A percentile compares a stretch with the other conserved stretches of the same genome.
Conservation (phyloP, 1,139 yeast species). For the Taiozyma onychis region DNA sequence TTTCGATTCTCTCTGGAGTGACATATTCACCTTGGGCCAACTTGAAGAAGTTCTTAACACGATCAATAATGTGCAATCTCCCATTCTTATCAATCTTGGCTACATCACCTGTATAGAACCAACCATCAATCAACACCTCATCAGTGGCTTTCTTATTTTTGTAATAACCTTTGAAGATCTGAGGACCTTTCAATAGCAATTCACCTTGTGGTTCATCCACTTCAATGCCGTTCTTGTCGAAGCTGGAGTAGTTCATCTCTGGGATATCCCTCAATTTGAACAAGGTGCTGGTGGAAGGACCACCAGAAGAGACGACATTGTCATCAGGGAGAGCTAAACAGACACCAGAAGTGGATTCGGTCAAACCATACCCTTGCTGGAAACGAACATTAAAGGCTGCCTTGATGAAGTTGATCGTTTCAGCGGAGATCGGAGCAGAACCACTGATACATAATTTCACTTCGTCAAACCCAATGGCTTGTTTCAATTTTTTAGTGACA, state of each 20-base stretch:
- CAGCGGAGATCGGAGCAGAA: constrained; percentile 68
- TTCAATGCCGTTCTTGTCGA: constrained; percentile 37
- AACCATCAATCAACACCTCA: constrained; percentile 59
- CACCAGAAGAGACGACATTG: constrained; percentile 53
- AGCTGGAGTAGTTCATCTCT: constrained; percentile 55
- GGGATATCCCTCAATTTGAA: constrained; percentile 61
- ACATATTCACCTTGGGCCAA: constrained; percentile 79
- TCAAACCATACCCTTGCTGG: constrained; percentile 72
- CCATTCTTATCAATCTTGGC: constrained; percentile 52
- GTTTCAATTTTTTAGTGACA: constrained; percentile 43
- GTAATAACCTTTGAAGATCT: constrained; percentile 54
- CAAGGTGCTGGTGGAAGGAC: constrained; percentile 48
- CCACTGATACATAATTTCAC: constrained; percentile 46
- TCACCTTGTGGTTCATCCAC: constrained; percentile 46
- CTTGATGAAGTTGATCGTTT: constrained; percentile 54
- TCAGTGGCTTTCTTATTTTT: constrained; percentile 50
- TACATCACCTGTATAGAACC: constrained; percentile 77
- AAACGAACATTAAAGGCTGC: constrained; percentile 56
- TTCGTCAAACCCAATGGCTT: constrained; percentile 52
- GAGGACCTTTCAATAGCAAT: constrained; percentile 62
- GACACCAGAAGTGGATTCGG: constrained; percentile 69
- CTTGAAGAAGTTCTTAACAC: constrained; percentile 79
- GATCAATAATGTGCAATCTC: constrained; percentile 57
- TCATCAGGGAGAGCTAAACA: constrained; percentile 36
- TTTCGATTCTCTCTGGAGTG: constrained; percentile 75